phyloP scores from a whole-genome alignment of 768 basidiomycete species.

The Fistulinella prunicolor region DNA sequence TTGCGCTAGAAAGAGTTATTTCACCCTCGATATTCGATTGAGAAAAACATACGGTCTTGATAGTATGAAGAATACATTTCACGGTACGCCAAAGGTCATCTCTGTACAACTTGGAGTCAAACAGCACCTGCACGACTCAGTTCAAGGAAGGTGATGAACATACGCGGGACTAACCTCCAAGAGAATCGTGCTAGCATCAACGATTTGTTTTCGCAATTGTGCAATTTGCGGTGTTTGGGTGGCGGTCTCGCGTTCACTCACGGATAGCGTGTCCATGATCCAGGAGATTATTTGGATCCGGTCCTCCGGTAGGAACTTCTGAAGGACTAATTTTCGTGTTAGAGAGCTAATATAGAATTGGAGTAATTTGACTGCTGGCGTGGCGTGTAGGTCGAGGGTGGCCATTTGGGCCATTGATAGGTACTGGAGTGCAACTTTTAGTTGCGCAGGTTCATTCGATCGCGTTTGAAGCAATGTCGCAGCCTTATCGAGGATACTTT shows the following conservation, averaged over 20 bases:
- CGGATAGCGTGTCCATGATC: constrained; percentile 43
- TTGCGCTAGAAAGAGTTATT: constrained; percentile 41
- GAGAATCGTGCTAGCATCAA: constrained; percentile 49
- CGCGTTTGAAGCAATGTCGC: constrained; percentile 31
- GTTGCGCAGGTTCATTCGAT: constrained; percentile 29
- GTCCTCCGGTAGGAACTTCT: constrained; percentile 42
- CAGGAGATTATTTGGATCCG: constrained; percentile 45
- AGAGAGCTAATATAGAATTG: constrained; percentile 49
- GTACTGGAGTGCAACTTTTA: constrained; percentile 41
- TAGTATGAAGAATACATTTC: constrained; percentile 17
- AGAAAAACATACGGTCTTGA: constrained; percentile 26
- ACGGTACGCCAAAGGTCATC: constrained; percentile 25
- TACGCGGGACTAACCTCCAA: constrained; percentile 38
- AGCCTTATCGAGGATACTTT: constrained; percentile 38
- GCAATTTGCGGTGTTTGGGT: constrained; percentile 28
- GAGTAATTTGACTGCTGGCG: constrained; percentile 45
- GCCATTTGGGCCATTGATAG: constrained; percentile 47
- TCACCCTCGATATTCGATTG: constrained; percentile 9
- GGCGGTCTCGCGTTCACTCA: constrained; percentile 33
- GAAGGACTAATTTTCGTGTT: constrained; percentile 45
- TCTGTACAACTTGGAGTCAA: constrained; percentile 25
- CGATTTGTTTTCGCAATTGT: constrained; percentile 44
- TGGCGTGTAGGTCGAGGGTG: constrained; percentile 39
- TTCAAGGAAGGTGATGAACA: constrained; percentile 1
- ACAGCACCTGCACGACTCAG: constrained; percentile 13